phyloP scores from a whole-genome alignment of 306 rosid genomes.

The Astragalus membranaceus region DNA sequence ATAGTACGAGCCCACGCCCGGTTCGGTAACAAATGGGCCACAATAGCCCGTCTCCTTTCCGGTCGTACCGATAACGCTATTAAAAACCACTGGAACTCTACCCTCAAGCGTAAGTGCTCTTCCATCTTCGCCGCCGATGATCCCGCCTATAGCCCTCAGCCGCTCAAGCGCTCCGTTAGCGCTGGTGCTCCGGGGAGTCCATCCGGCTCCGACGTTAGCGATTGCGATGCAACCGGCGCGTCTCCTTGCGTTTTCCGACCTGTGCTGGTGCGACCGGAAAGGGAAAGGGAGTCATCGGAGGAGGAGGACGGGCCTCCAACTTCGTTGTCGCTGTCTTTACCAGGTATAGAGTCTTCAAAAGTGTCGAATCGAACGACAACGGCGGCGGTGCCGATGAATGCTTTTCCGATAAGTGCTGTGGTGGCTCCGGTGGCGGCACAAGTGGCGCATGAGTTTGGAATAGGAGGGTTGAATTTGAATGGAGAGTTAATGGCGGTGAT shows the following conservation, averaged over 20 bases:
- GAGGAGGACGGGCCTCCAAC: constrained; percentile 52
- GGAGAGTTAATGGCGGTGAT: constrained; percentile 67
- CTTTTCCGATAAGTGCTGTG: neutral
- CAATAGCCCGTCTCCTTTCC: constrained; percentile 71
- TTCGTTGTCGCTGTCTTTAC: constrained; percentile 68
- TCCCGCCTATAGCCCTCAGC: constrained; percentile 29
- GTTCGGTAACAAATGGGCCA: constrained; percentile 96
- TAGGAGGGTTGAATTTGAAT: constrained; percentile 40
- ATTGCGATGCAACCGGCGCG: constrained; percentile 46
- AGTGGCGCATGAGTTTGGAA: neutral
- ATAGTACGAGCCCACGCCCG: constrained; percentile 82
- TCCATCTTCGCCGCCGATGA: constrained; percentile 25
- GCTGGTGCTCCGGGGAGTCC: constrained; percentile 77
- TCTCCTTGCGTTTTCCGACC: constrained; percentile 53
- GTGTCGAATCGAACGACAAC: constrained; percentile 9
- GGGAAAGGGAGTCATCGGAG: constrained; percentile 41
- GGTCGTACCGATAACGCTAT: constrained; percentile 98
- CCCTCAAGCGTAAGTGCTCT: constrained; percentile 70
- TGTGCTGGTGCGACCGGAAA: constrained; percentile 41
- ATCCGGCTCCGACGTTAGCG: constrained; percentile 76
- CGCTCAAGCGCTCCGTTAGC: constrained; percentile 62
- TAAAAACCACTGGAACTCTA: constrained; percentile 97
- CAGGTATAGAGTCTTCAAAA: constrained; percentile 49
- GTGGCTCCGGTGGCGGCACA: neutral
- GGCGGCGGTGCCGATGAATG: neutral